Conservation (phyloP, 2,329 filamentous ascomycete species). For the Aureobasidium sp. region DNA sequence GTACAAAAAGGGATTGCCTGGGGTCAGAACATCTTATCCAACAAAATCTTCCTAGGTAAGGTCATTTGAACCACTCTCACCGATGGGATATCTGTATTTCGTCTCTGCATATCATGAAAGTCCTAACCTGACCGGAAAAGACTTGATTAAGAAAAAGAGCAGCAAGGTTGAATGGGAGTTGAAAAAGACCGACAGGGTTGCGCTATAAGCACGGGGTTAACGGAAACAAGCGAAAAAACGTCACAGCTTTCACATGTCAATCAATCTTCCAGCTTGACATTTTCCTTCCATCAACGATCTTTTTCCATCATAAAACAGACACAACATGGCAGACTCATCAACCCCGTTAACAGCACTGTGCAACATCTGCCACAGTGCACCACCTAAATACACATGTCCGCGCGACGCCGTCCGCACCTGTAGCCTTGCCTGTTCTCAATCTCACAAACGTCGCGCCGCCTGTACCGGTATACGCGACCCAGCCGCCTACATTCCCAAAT, state of each 20-base stretch:
- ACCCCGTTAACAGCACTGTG: conserved; percentile 2
- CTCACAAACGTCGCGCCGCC: conserved; percentile 79
- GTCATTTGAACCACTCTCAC: no score
- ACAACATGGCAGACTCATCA: not conserved
- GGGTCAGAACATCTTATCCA: no score
- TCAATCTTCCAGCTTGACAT: not conserved
- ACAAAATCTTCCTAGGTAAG: no score
- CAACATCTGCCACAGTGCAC: conserved; percentile 38
- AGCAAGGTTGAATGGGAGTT: no score
- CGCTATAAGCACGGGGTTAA: no score
- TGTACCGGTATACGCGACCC: conserved; percentile 71
- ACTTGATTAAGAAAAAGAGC: no score
- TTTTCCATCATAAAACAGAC: not conserved
- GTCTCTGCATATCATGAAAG: no score
- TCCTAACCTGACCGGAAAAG: no score
- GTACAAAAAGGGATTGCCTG: no score
- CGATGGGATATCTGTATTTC: no score
- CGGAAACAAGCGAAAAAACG: not conserved
- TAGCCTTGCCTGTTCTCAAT: conserved; percentile 77
- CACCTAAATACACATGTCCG: conserved; percentile 84
- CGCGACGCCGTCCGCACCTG: conserved; percentile 66
- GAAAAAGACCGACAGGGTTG: no score
- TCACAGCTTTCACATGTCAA: no score
- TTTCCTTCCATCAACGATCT: not conserved
- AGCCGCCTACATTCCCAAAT: conserved; percentile 50